phyloP scores from a whole-genome alignment of 805 yeast species.

The Candida khao-thaluensis region DNA sequence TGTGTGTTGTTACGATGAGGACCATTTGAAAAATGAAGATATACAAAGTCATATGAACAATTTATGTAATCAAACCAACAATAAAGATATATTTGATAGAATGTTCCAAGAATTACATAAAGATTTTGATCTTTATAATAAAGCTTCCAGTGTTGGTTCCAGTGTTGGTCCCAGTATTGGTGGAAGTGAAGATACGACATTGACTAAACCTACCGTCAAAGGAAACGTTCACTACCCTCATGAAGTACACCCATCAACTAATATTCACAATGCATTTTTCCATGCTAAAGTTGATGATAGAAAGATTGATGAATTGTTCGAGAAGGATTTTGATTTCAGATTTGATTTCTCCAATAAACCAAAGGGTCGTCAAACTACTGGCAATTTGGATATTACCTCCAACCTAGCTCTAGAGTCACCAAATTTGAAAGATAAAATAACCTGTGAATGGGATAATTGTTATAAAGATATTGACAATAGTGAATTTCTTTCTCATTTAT shows the following conservation, averaged over 20 bases:
- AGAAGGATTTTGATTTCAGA: conserved; percentile 38
- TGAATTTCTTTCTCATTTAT: conserved; percentile 32
- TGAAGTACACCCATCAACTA: conserved; percentile 28
- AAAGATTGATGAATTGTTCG: conserved; percentile 5
- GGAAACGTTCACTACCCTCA: conserved; percentile 40
- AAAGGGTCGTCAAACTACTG: background rate
- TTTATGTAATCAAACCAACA: conserved; percentile 31
- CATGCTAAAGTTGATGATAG: conserved; percentile 35
- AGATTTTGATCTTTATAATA: conserved; percentile 19
- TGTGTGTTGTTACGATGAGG: conserved; percentile 14
- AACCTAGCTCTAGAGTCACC: background rate
- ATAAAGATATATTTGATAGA: conserved; percentile 37
- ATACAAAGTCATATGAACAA: conserved; percentile 18
- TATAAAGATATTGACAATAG: conserved; percentile 35
- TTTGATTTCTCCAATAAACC: conserved; percentile 31
- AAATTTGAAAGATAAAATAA: background rate
- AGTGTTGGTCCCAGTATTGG: background rate
- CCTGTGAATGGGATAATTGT: conserved; percentile 74
- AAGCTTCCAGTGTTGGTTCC: background rate
- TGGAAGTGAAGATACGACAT: background rate
- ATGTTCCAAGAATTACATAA: conserved; percentile 37
- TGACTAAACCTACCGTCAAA: background rate
- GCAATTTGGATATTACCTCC: background rate
- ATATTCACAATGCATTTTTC: conserved; percentile 44
- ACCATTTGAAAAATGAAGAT: conserved; percentile 14